A percentile compares a stretch with the other conserved stretches of the same genome.
Evolutionary conservation across 441 rosid genomes (phyloP).

Genomic region (Pelargonium exstipulatum): DNA sequence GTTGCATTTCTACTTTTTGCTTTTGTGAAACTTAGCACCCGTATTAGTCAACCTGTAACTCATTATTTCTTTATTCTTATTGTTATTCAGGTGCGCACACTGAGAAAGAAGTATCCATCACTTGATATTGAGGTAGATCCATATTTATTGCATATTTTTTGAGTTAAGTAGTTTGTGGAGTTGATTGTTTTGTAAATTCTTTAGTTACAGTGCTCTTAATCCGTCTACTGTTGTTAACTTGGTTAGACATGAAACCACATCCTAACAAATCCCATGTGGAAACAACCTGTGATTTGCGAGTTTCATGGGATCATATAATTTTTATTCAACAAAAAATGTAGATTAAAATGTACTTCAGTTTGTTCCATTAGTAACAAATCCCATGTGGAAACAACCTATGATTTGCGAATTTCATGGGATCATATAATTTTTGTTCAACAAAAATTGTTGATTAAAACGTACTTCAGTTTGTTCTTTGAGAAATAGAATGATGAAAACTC

Average conservation of each 20-base stretch:
- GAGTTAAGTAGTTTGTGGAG: no score
- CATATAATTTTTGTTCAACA: neutral
- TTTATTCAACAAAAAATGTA: neutral
- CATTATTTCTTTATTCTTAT: neutral
- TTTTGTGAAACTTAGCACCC: neutral
- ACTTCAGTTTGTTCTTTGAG: neutral
- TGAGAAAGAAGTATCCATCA: conserved; percentile 68
- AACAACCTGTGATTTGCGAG: no score
- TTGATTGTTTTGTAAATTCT: no score
- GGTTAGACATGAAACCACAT: no score
- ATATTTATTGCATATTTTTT: neutral
- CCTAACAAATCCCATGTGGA: no score
- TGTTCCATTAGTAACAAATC: neutral
- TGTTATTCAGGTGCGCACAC: conserved; percentile 43
- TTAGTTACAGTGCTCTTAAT: no score
- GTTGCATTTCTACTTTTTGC: conserved; percentile 19
- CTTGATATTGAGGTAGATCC: conserved; percentile 77
- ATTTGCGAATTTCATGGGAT: no score
- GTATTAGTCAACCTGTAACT: neutral
- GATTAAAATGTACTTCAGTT: neutral
- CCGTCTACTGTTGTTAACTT: no score
- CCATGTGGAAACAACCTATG: no score
- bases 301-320: no score
- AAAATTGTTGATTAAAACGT: neutral
- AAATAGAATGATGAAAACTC: neutral